These are phyloP conservation scores for Endocladia muricata DNA, from an alignment of 31 red algal species.

Conservation along the genomic window DNA sequence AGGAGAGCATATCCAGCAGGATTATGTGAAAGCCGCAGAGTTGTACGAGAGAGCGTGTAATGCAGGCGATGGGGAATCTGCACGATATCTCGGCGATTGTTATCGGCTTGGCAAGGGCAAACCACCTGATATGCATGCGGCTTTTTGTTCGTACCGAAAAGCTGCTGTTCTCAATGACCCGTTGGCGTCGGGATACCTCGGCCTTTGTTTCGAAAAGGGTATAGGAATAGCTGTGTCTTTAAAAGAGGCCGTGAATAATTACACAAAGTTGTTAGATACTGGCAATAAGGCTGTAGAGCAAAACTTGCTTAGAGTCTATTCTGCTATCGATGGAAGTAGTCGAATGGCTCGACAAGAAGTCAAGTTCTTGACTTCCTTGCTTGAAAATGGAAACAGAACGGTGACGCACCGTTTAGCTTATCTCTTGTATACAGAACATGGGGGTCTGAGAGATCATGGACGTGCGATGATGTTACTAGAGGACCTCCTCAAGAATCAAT, in stretches of 20 bases:
- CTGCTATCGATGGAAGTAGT: neutral
- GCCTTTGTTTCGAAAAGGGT: constrained; percentile 8
- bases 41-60: constrained; percentile 17
- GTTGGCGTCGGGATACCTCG: neutral
- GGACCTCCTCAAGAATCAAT: neutral
- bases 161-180: constrained; percentile 40
- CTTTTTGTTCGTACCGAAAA: constrained; percentile 18
- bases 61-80: constrained; percentile 11
- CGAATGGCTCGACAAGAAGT: neutral
- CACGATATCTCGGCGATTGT: constrained; percentile 15
- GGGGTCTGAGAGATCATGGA: neutral
- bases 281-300: constrained; percentile 11
- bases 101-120: constrained; percentile 38
- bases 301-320: neutral
- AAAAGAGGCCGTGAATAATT: neutral
- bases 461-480: constrained; percentile 1
- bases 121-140: constrained; percentile 6
- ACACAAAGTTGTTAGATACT: neutral
- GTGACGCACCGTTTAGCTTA: constrained; percentile 9
- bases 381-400: neutral
- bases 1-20: constrained; percentile 19
- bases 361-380: neutral
- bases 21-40: constrained; percentile 8
- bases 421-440: constrained; percentile 8
- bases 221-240: neutral